These are phyloP conservation scores for Clarireedia monteithiana DNA, from an alignment of 2,329 filamentous ascomycete species.

Conservation along the genomic window DNA sequence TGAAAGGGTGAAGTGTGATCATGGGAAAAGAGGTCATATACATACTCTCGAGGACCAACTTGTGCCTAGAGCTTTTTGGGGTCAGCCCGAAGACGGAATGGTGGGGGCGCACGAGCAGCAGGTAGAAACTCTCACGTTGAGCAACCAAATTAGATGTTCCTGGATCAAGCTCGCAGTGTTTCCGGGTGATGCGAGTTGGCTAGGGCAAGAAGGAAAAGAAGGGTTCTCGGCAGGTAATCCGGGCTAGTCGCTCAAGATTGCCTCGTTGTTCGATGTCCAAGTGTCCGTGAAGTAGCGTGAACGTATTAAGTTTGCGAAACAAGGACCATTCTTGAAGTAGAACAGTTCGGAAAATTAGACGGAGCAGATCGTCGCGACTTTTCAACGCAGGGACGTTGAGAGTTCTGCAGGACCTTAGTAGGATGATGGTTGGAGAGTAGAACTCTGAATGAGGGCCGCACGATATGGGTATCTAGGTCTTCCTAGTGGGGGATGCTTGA, in stretches of 20 bases:
- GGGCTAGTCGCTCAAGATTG: conserved; percentile 18
- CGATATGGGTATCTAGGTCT: not conserved
- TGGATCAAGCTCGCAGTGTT: conserved; percentile 12
- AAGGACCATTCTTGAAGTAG: conserved; percentile 25
- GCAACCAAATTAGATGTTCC: conserved; percentile 12
- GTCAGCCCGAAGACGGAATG: conserved; percentile 16
- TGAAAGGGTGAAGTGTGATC: conserved; percentile 5
- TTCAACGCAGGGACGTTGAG: conserved; percentile 3
- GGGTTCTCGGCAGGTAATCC: conserved; percentile 15
- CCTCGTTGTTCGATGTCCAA: conserved; percentile 27
- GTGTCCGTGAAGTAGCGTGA: conserved; percentile 15
- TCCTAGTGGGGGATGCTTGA: not conserved
- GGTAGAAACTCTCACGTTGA: not conserved
- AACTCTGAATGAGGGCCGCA: not conserved
- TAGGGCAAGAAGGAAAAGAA: conserved; percentile 18
- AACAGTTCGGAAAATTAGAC: conserved; percentile 10
- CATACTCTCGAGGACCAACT: conserved; percentile 22
- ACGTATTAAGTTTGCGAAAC: conserved; percentile 25
- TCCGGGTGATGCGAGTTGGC: conserved; percentile 22
- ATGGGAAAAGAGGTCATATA: conserved; percentile 21
- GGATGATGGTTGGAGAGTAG: conserved; percentile 2
- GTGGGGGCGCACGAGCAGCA: conserved; percentile 23
- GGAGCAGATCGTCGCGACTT: conserved; percentile 15
- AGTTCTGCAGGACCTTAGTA: conserved; percentile 9
- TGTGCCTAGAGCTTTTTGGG: conserved; percentile 15